A percentile compares a stretch with the other conserved stretches of the same genome.
Conservation (phyloP, 2,329 filamentous ascomycete species). For the Trichoderma aggressivum region DNA sequence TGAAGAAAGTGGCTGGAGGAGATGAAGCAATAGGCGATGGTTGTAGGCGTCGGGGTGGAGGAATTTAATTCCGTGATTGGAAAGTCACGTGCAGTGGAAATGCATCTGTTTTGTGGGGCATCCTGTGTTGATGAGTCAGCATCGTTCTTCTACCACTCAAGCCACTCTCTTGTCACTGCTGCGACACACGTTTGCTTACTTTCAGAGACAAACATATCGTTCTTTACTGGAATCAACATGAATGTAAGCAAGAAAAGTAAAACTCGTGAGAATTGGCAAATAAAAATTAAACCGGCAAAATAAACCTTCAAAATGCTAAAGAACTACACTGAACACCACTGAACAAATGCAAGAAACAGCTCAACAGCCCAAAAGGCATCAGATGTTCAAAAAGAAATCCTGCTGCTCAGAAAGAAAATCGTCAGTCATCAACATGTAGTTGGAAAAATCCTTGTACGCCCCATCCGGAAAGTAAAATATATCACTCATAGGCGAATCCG, state of each 20-base stretch:
- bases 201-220: not conserved
- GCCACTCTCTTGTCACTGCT: too few relatives aligned
- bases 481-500: not conserved
- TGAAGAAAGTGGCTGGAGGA: not conserved
- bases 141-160: not conserved
- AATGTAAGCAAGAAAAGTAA: not conserved
- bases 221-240: not conserved
- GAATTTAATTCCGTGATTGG: not conserved
- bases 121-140: not conserved
- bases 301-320: not conserved
- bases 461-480: not conserved
- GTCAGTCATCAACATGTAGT: not conserved
- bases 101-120: not conserved
- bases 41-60: not conserved
- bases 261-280: fast-evolving
- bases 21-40: not conserved
- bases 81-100: not conserved
- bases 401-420: not conserved
- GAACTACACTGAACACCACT: not conserved
- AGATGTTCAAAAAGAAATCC: not conserved
- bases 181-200: not conserved
- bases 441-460: not conserved
- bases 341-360: not conserved
- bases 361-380: not conserved
- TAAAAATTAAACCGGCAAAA: not conserved